Conservation (phyloP, 257 asterid genomes). For the Marsdenia floribunda region DNA sequence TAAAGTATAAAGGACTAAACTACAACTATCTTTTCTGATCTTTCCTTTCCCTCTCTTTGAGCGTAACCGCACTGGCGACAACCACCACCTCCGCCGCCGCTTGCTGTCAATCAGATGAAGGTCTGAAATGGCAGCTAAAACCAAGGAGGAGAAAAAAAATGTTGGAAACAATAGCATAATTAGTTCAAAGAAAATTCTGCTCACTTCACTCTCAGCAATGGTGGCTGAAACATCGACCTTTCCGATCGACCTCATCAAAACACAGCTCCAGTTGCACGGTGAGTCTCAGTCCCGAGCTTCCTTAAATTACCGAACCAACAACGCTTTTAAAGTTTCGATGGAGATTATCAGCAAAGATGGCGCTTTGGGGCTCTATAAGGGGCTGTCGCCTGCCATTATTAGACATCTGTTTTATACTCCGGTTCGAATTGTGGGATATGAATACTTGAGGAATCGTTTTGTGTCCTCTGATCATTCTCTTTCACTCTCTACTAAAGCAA, state of each 20-base stretch:
- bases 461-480: conserved; percentile 34
- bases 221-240: conserved; percentile 79
- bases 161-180: neutral
- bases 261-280: conserved; percentile 79
- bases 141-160: neutral
- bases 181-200: conserved; percentile 35
- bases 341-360: conserved; percentile 53
- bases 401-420: conserved; percentile 82
- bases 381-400: conserved; percentile 60
- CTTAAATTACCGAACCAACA: conserved; percentile 32
- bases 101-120: neutral
- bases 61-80: neutral
- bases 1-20: neutral
- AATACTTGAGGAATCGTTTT: conserved; percentile 47
- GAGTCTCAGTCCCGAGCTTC: conserved; percentile 30
- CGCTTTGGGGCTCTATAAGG: conserved; percentile 57
- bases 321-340: conserved; percentile 41
- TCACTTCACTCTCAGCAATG: conserved; percentile 72
- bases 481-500: conserved; percentile 50
- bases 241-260: conserved; percentile 77
- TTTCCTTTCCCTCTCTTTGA: neutral
- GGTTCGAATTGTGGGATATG: conserved; percentile 70
- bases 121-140: neutral
- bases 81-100: conserved; percentile 1
- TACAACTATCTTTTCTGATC: neutral